phyloP scores from a whole-genome alignment of 2,329 filamentous ascomycete genomes.

The Fusarium paranaense region DNA sequence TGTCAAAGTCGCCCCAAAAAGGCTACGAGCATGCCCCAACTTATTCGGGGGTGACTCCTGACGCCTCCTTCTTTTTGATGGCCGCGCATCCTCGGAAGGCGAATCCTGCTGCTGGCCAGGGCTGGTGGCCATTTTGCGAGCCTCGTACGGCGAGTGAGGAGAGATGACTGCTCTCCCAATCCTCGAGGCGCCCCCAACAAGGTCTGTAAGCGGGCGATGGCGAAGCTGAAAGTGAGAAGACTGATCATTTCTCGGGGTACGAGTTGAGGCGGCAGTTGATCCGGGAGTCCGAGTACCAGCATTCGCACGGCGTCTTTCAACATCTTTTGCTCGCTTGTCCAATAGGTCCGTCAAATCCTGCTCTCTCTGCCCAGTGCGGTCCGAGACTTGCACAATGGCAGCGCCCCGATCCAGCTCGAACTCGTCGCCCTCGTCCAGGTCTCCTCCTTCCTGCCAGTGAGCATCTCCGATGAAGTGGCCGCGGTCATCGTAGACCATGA shows the following conservation, averaged over 20 bases:
- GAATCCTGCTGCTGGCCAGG: constrained; percentile 26
- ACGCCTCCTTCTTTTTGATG: constrained; percentile 45
- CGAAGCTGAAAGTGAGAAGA: constrained; percentile 52
- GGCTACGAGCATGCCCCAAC: constrained; percentile 47
- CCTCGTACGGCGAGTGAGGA: constrained; percentile 50
- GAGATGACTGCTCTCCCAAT: constrained; percentile 50
- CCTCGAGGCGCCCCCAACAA: constrained; percentile 47
- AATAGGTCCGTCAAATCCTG: constrained; percentile 83
- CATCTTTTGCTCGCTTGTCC: constrained; percentile 74
- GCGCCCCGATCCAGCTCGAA: constrained; percentile 80
- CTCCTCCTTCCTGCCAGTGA: constrained; percentile 78
- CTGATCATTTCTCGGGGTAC: constrained; percentile 35
- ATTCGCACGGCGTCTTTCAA: constrained; percentile 60
- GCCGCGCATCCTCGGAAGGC: constrained; percentile 31
- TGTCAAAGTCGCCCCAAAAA: constrained; percentile 51
- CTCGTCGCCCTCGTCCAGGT: constrained; percentile 85
- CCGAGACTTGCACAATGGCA: constrained; percentile 83
- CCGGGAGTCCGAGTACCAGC: constrained; percentile 52
- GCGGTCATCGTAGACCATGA: constrained; percentile 89
- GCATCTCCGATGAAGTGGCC: constrained; percentile 86
- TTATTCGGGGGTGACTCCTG: constrained; percentile 50
- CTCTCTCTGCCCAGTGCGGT: constrained; percentile 76
- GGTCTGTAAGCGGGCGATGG: constrained; percentile 57
- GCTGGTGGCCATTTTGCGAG: constrained; percentile 38
- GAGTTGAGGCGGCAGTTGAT: constrained; percentile 36